Evolutionary conservation across 202 grass and related monocot species (phyloP).

Genomic region (Zoysia matrella): DNA sequence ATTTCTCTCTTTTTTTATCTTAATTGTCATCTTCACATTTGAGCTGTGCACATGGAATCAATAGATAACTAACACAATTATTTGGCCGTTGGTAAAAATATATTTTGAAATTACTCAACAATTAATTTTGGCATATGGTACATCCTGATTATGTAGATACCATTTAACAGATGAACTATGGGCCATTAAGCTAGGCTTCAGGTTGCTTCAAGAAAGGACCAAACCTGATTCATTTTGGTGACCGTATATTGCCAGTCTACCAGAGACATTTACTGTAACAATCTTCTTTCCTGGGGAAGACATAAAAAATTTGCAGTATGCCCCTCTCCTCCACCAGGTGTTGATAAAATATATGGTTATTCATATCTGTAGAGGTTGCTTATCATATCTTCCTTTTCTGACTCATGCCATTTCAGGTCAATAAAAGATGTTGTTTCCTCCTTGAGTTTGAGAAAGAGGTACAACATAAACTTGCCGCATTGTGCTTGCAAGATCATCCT

Average conservation of each 20-base stretch:
- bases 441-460: constrained; percentile 79
- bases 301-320: constrained; percentile 87
- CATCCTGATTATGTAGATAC: constrained; percentile 54
- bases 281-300: constrained; percentile 86
- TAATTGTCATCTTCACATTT: no score
- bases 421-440: constrained; percentile 90
- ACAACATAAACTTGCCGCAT: constrained; percentile 45
- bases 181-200: constrained; percentile 90
- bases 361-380: constrained; percentile 9
- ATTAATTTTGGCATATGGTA: no score
- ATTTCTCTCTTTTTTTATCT: no score
- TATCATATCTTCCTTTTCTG: constrained; percentile 36
- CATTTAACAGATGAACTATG: constrained; percentile 97
- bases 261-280: constrained; percentile 70
- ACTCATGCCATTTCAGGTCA: constrained; percentile 66
- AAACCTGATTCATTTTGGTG: constrained; percentile 79
- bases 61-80: no score
- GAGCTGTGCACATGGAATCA: no score
- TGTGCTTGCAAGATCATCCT: constrained; percentile 58
- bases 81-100: no score
- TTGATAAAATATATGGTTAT: constrained; percentile 22
- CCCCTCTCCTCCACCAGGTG: constrained; percentile 87
- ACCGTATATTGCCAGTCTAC: constrained; percentile 89
- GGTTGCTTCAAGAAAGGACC: constrained; percentile 90
- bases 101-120: no score